Conservation (phyloP, 768 basidiomycete species). For the Panellus pusillus region DNA sequence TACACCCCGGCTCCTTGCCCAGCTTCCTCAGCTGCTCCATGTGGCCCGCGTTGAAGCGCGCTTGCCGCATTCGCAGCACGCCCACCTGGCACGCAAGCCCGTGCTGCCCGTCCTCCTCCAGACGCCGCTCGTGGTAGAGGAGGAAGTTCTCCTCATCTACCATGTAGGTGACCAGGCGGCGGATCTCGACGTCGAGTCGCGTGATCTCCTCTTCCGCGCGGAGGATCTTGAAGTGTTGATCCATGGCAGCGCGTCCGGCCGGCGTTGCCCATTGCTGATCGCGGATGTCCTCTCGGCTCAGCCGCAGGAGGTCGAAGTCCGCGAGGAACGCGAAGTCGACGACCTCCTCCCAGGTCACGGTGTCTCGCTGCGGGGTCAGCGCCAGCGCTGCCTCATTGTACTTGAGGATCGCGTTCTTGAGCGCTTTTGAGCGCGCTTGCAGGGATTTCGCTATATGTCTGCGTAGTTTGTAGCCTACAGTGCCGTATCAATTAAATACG, state of each 20-base stretch:
- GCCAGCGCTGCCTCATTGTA: slow-evolving; percentile 16
- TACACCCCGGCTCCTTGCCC: too few relatives aligned
- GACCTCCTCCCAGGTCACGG: slow-evolving; percentile 19
- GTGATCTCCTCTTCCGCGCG: slow-evolving; percentile 26
- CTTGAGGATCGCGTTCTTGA: slow-evolving; percentile 8
- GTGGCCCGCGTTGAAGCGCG: too few relatives aligned
- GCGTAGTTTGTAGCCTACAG: slow-evolving; percentile 7
- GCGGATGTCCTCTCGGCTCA: slow-evolving; percentile 7
- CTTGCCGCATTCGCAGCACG: too few relatives aligned
- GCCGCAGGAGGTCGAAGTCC: slow-evolving; percentile 17
- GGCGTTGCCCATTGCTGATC: slow-evolving; percentile 8
- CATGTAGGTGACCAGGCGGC: slow-evolving; percentile 20
- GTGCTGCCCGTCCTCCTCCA: too few relatives aligned
- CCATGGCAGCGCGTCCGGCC: slow-evolving; percentile 2
- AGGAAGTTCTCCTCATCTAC: slow-evolving; percentile 6
- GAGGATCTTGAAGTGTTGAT: slow-evolving; percentile 11
- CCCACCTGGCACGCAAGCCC: too few relatives aligned
- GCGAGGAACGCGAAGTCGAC: slow-evolving; percentile 22
- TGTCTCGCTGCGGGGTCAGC: slow-evolving; percentile 4
- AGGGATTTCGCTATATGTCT: too few relatives aligned
- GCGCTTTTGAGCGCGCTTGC: too few relatives aligned
- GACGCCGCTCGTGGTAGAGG: not conserved
- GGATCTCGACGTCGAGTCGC: too few relatives aligned
- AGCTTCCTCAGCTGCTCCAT: too few relatives aligned
- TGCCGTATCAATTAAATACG: slow-evolving; percentile 5